phyloP scores from a whole-genome alignment of 139 green algal genomes.

The Astrephomene gubernaculifera region DNA sequence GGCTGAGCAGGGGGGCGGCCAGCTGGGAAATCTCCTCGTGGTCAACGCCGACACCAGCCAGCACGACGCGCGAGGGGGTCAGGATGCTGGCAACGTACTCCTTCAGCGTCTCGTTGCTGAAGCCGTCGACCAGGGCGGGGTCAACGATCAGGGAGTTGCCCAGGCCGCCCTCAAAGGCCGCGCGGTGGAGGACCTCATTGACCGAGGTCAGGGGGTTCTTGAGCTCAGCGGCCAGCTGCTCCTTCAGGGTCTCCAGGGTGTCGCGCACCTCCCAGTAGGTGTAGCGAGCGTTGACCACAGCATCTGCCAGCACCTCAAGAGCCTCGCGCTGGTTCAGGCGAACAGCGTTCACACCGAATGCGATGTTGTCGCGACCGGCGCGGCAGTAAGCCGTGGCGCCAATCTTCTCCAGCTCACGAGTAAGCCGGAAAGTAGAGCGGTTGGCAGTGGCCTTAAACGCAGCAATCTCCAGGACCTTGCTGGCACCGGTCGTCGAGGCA shows the following conservation, averaged over 20 bases:
- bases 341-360: slow-evolving; percentile 50
- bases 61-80: slow-evolving; percentile 40
- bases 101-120: slow-evolving; percentile 50
- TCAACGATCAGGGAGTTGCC: slow-evolving; percentile 38
- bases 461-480: slow-evolving; percentile 67
- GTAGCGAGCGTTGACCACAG: slow-evolving; percentile 65
- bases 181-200: slow-evolving; percentile 65
- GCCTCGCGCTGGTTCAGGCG: slow-evolving; percentile 62
- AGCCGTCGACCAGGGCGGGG: slow-evolving; percentile 19
- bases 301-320: slow-evolving; percentile 65
- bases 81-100: slow-evolving; percentile 52
- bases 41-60: slow-evolving; percentile 56
- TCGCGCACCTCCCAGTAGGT: slow-evolving; percentile 66
- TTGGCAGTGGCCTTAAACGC: slow-evolving; percentile 71
- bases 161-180: slow-evolving; percentile 55
- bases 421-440: slow-evolving; percentile 66
- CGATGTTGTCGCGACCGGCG: slow-evolving; percentile 60
- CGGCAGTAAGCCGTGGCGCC: slow-evolving; percentile 50
- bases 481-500: slow-evolving; percentile 49
- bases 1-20: slow-evolving; percentile 37
- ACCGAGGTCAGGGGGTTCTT: slow-evolving; percentile 43
- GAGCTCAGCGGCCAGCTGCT: slow-evolving; percentile 45
- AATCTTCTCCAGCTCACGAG: slow-evolving; percentile 76
- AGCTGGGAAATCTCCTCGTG: slow-evolving; percentile 49
- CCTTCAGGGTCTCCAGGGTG: slow-evolving; percentile 46